Evolutionary conservation across 2,329 filamentous ascomycete genomes (phyloP).

Genomic region (Colletotrichum viniferum): DNA sequence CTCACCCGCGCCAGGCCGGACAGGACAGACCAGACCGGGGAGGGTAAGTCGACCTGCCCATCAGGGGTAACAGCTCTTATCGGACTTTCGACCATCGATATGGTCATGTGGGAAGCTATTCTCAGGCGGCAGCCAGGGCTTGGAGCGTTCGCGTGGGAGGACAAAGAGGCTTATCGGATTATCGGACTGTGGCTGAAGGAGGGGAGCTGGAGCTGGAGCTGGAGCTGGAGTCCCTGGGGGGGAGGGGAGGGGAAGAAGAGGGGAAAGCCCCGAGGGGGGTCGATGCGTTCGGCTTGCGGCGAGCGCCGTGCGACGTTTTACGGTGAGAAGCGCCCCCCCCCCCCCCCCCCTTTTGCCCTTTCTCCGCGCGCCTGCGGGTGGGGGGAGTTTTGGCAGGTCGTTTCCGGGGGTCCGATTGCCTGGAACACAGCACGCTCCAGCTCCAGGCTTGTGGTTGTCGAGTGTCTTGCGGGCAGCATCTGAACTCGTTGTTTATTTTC

Average conservation of each 20-base stretch:
- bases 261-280: neutral
- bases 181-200: neutral
- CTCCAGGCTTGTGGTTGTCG: neutral
- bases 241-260: neutral
- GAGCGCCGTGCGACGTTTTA: slow-evolving; percentile 23
- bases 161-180: neutral
- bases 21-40: neutral
- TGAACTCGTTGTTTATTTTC: neutral
- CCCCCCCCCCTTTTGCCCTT: neutral
- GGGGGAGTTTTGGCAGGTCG: neutral
- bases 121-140: neutral
- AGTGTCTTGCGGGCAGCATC: neutral
- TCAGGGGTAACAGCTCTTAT: neutral
- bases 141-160: neutral
- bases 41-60: neutral
- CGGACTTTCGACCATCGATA: neutral
- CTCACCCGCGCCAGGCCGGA: neutral
- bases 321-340: slow-evolving; percentile 6
- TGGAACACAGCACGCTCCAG: neutral
- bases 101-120: neutral
- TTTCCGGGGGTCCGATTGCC: neutral
- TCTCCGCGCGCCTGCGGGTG: neutral
- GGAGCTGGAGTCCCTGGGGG: neutral
- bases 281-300: slow-evolving; percentile 17
- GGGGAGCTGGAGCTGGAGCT: neutral